Conservation (phyloP, 2,329 filamentous ascomycete genomes). For the Penicillium janthinellum region DNA sequence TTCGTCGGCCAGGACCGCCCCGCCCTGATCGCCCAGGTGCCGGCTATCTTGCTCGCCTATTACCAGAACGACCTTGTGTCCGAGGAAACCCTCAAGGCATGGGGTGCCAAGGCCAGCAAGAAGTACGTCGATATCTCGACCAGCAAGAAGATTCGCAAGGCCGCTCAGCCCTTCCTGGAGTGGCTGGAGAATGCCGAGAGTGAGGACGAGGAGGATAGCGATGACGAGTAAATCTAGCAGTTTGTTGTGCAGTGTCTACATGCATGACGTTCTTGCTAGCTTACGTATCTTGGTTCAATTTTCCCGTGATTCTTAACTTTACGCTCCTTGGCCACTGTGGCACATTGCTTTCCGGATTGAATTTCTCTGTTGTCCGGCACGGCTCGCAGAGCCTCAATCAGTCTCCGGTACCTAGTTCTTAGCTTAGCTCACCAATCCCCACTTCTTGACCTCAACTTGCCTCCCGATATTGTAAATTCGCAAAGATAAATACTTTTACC, state of each 20-base stretch:
- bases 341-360: not conserved
- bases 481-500: too few species aligned
- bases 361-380: not conserved
- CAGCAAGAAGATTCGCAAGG: constrained; percentile 94
- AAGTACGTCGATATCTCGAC: constrained; percentile 90
- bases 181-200: constrained; percentile 89
- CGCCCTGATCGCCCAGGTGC: constrained; percentile 74
- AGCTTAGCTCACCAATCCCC: constrained; percentile 25
- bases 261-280: constrained; percentile 2
- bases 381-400: not conserved
- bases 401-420: constrained; percentile 4
- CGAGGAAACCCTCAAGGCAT: constrained; percentile 86
- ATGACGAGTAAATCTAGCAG: constrained; percentile 55
- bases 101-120: constrained; percentile 95
- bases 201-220: constrained; percentile 65
- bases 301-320: not conserved
- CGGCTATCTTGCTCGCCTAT: constrained; percentile 83
- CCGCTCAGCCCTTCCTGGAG: constrained; percentile 87
- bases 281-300: not conserved
- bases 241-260: not conserved
- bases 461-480: not conserved
- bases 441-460: constrained; percentile 18
- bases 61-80: constrained; percentile 88
- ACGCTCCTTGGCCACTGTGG: constrained; percentile 1
- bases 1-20: constrained; percentile 82